A percentile compares a stretch with the other conserved stretches of the same genome.
phyloP scores from a whole-genome alignment of 768 basidiomycete species.

The Tricholoma terreum region DNA sequence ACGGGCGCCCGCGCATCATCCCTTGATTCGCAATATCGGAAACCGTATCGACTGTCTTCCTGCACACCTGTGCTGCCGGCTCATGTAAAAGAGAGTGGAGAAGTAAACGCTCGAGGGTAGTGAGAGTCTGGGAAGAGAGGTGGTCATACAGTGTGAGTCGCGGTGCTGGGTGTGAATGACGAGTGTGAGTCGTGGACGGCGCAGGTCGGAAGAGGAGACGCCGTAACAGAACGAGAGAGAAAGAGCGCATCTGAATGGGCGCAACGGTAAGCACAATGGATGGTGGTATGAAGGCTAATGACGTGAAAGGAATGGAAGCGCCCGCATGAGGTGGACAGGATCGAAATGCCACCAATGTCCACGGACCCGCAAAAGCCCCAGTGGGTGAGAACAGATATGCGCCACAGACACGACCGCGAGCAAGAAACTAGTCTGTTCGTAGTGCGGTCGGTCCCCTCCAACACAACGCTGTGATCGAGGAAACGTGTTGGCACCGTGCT shows the following conservation, averaged over 20 bases:
- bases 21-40: conserved; percentile 74
- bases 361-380: too few relatives aligned
- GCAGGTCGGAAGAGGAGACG: conserved; percentile 71
- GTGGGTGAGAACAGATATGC: too few relatives aligned
- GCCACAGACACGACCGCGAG: too few relatives aligned
- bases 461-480: not conserved
- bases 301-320: not conserved
- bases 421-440: too few relatives aligned
- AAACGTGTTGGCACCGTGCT: not conserved
- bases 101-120: conserved; percentile 68
- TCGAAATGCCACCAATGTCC: too few relatives aligned
- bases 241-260: conserved; percentile 69
- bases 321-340: not conserved
- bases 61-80: conserved; percentile 52
- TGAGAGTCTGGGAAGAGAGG: conserved; percentile 61
- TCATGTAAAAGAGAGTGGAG: conserved; percentile 69
- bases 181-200: conserved; percentile 23
- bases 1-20: conserved; percentile 73
- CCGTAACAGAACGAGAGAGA: conserved; percentile 77
- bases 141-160: conserved; percentile 76
- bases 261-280: conserved; percentile 4
- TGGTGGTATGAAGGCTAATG: not conserved
- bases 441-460: too few relatives aligned
- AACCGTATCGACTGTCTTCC: conserved; percentile 72
- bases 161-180: conserved; percentile 20